These are phyloP conservation scores for Candida chauliodis DNA, from an alignment of 805 yeast genomes.

Conservation along the genomic window DNA sequence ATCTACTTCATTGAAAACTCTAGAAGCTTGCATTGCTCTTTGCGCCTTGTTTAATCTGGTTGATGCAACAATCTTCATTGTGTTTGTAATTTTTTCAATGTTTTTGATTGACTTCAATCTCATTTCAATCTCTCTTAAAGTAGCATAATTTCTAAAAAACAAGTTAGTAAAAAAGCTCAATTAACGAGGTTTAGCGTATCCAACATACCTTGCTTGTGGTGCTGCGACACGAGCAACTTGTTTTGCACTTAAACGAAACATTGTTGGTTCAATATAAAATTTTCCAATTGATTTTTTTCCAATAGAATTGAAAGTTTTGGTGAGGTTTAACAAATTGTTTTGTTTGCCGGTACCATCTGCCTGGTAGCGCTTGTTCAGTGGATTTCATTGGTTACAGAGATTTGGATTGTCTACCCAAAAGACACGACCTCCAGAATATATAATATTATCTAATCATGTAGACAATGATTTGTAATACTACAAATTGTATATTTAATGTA, in stretches of 20 bases:
- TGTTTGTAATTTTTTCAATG: conserved; percentile 98
- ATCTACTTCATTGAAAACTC: conserved; percentile 80
- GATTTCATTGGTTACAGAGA: conserved; percentile 3
- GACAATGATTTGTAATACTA: too few species aligned
- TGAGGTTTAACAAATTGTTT: neutral
- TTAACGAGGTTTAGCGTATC: neutral
- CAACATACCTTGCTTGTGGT: conserved; percentile 46
- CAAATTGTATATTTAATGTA: too few species aligned
- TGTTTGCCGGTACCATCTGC: too few species aligned
- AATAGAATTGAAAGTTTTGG: neutral
- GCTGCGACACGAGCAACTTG: conserved; percentile 43
- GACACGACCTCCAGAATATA: too few species aligned
- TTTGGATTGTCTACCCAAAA: too few species aligned
- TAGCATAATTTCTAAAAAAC: conserved; percentile 82
- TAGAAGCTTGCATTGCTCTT: conserved; percentile 85
- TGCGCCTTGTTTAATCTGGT: conserved; percentile 95
- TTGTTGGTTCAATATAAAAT: conserved; percentile 13
- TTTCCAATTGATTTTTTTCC: neutral
- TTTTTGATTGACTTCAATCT: conserved; percentile 98
- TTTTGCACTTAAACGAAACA: conserved; percentile 55
- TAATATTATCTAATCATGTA: too few species aligned
- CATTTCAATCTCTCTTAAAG: conserved; percentile 96
- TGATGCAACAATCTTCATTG: conserved; percentile 99
- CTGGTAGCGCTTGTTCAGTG: neutral
- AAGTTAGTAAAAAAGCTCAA: conserved; percentile 4